Evolutionary conservation across 805 yeast species (phyloP).

Genomic region (Wickerhamomyces queroliae): DNA sequence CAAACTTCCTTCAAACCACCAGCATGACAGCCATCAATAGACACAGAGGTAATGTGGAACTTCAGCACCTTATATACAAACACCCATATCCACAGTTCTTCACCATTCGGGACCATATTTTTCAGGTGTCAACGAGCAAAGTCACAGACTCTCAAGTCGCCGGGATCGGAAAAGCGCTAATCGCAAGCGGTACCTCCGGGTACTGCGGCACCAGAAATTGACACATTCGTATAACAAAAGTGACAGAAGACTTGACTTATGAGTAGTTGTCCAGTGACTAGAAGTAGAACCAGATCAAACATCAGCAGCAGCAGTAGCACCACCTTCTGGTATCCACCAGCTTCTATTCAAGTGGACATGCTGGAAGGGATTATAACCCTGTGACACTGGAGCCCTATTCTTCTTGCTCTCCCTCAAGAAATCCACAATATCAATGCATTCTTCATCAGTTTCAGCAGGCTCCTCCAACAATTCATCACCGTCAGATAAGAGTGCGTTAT

Average conservation of each 20-base stretch:
- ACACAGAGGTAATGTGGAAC: too few relatives aligned
- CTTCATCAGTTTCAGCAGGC: conserved; percentile 2
- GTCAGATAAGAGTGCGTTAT: too few relatives aligned
- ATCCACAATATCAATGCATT: conserved; percentile 10
- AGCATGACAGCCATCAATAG: not conserved
- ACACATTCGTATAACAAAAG: too few relatives aligned
- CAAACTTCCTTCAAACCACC: not conserved
- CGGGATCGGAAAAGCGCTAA: not conserved
- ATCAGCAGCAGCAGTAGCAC: too few relatives aligned
- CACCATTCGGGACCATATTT: not conserved
- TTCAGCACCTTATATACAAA: too few relatives aligned
- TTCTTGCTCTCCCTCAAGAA: conserved; percentile 17
- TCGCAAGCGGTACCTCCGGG: too few relatives aligned
- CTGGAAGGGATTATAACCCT: conserved; percentile 9
- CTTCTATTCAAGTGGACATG: conserved; percentile 5
- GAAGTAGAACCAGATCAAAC: too few relatives aligned
- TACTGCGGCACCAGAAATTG: too few relatives aligned
- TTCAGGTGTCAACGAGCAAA: not conserved
- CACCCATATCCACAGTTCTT: too few relatives aligned
- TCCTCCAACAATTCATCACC: conserved; percentile 2
- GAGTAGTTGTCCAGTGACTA: too few relatives aligned
- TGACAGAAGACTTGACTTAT: too few relatives aligned
- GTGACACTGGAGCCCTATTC: conserved; percentile 8
- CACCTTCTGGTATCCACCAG: conserved; percentile 1
- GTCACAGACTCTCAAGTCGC: not conserved